phyloP scores from a whole-genome alignment of 176 grass and related monocot genomes.

The Oropetium thomaeum region DNA sequence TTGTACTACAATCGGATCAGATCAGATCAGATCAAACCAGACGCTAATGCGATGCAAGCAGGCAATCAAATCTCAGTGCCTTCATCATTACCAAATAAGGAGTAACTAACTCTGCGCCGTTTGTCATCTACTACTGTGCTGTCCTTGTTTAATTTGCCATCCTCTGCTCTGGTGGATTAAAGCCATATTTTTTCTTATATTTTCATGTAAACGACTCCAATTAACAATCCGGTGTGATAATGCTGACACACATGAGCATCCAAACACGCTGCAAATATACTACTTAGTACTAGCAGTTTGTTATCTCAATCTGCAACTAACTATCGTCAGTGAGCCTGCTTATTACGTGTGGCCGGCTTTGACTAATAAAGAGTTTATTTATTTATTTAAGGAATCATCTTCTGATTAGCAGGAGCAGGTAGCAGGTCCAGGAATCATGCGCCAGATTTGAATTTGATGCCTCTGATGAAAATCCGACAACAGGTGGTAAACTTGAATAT shows the following conservation, averaged over 20 bases:
- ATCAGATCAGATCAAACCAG: not conserved
- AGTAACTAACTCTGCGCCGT: not conserved
- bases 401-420: not conserved
- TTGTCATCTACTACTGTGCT: constrained; percentile 2
- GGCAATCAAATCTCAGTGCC: not conserved
- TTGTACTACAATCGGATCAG: not conserved
- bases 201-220: too few species aligned
- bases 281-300: not conserved
- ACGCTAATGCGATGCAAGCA: not conserved
- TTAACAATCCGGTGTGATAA: not conserved
- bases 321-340: not conserved
- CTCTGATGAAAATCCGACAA: not conserved
- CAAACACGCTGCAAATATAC: not conserved
- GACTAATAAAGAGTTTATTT: not conserved
- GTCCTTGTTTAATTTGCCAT: not conserved
- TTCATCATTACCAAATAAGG: not conserved
- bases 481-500: not conserved
- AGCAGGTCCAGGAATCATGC: not conserved
- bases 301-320: not conserved
- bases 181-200: not conserved
- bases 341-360: not conserved
- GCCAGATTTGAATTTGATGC: not conserved
- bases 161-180: not conserved
- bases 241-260: not conserved
- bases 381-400: not conserved